A percentile compares a stretch with the other conserved stretches of the same genome.
phyloP scores from a whole-genome alignment of 257 asterid species.

The Nicotiana tomentosiformis region DNA sequence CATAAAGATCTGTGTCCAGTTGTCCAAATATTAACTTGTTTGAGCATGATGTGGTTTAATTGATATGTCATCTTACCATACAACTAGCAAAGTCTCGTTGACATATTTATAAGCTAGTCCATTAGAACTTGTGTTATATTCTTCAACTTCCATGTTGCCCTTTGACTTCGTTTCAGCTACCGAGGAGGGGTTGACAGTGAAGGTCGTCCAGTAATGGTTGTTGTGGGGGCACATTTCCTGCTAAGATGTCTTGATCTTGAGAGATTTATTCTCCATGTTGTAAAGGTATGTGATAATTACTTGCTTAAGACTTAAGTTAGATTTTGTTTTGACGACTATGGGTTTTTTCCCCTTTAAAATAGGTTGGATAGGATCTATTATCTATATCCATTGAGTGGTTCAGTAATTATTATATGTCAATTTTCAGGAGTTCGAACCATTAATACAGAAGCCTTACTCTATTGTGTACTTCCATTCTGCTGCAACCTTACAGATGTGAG shows the following conservation, averaged over 20 bases:
- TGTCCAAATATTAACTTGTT: neutral
- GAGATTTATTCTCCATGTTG: constrained; percentile 62
- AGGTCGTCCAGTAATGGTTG: constrained; percentile 83
- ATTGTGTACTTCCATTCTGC: constrained; percentile 94
- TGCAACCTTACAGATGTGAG: constrained; percentile 79
- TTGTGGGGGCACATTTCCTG: constrained; percentile 94
- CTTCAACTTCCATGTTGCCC: neutral
- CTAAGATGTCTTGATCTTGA: constrained; percentile 85
- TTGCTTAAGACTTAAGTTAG: constrained; percentile 7
- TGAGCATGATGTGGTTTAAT: neutral
- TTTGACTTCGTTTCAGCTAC: constrained; percentile 41
- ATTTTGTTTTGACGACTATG: neutral
- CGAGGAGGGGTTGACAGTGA: constrained; percentile 91
- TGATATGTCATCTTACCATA: constrained; percentile 1
- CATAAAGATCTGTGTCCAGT: neutral
- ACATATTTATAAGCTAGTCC: neutral
- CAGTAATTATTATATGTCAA: neutral
- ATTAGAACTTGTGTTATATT: neutral
- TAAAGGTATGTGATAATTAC: constrained; percentile 52
- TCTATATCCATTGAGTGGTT: neutral
- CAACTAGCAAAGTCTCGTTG: neutral
- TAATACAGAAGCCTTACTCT: constrained; percentile 89
- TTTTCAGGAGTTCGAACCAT: constrained; percentile 92
- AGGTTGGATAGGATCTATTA: neutral
- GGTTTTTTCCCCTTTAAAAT: neutral